Conservation (phyloP, 805 yeast species). For the Ogataea thermomethanolica region DNA sequence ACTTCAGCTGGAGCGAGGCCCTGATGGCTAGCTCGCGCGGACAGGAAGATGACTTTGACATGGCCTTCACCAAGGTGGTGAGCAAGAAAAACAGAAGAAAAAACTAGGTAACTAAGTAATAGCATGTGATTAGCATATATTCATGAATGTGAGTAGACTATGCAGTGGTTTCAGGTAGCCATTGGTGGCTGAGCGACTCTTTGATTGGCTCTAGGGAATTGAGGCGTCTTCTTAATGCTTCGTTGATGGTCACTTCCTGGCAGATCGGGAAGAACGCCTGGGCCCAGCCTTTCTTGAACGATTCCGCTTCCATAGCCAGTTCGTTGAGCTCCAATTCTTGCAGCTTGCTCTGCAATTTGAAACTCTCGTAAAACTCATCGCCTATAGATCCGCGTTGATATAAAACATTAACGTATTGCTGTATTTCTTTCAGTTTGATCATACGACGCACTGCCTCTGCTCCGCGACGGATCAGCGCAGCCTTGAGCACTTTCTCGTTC, state of each 20-base stretch:
- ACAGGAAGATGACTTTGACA: conserved; percentile 50
- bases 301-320: conserved; percentile 70
- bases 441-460: conserved; percentile 85
- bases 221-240: conserved; percentile 79
- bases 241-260: conserved; percentile 89
- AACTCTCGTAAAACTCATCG: conserved; percentile 81
- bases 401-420: conserved; percentile 62
- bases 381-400: conserved; percentile 90
- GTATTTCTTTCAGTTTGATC: conserved; percentile 75
- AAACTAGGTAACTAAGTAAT: conserved; percentile 7
- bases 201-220: conserved; percentile 44
- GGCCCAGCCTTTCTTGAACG: conserved; percentile 75
- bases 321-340: conserved; percentile 80
- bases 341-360: conserved; percentile 68
- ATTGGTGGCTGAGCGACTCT: conserved; percentile 29
- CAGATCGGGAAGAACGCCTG: conserved; percentile 70
- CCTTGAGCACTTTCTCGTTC: conserved; percentile 53
- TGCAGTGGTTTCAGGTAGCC: conserved; percentile 28
- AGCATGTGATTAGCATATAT: conserved; percentile 13
- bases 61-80: conserved; percentile 51
- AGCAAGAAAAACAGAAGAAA: conserved; percentile 55
- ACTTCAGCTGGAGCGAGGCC: conserved; percentile 72
- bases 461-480: conserved; percentile 56
- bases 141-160: conserved; percentile 7
- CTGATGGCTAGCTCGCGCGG: conserved; percentile 21